Conservation (phyloP, 2,329 filamentous ascomycete genomes). For the Colletotrichum sp. region DNA sequence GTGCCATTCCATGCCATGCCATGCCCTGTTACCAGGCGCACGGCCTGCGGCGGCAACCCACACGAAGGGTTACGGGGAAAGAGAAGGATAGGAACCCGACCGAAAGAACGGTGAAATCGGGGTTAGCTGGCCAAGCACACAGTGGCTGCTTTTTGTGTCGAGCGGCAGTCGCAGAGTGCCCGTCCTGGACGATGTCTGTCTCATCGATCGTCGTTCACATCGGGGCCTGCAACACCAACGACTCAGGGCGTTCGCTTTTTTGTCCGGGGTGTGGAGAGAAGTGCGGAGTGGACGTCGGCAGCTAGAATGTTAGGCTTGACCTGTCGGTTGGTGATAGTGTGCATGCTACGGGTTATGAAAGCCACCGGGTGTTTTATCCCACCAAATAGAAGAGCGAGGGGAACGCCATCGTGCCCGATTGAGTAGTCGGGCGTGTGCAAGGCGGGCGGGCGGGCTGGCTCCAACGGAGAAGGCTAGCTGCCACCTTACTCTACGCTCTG, state of each 20-base stretch:
- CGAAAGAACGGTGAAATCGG: background rate
- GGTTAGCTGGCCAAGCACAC: background rate
- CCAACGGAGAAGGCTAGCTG: background rate
- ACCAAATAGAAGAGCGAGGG: slow-evolving; percentile 4
- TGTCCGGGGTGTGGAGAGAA: background rate
- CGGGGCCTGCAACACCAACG: slow-evolving; percentile 11
- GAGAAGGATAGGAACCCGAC: background rate
- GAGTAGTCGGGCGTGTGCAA: background rate
- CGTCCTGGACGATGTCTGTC: slow-evolving; percentile 14
- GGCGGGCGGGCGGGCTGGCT: background rate
- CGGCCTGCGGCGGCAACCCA: background rate
- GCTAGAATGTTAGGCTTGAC: background rate
- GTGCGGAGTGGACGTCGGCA: background rate
- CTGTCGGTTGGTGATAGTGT: background rate
- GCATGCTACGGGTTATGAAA: background rate
- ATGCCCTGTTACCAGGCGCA: background rate
- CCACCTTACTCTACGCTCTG: background rate
- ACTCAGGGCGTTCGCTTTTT: background rate
- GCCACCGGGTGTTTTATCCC: background rate
- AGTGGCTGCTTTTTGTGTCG: background rate
- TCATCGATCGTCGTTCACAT: slow-evolving; percentile 1
- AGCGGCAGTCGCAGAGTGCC: slow-evolving; percentile 1
- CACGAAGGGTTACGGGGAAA: background rate
- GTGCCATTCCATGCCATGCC: background rate
- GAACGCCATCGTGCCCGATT: background rate